These are phyloP conservation scores for Penicillium sp. DNA, from an alignment of 2,329 filamentous ascomycete species.

Conservation along the genomic window DNA sequence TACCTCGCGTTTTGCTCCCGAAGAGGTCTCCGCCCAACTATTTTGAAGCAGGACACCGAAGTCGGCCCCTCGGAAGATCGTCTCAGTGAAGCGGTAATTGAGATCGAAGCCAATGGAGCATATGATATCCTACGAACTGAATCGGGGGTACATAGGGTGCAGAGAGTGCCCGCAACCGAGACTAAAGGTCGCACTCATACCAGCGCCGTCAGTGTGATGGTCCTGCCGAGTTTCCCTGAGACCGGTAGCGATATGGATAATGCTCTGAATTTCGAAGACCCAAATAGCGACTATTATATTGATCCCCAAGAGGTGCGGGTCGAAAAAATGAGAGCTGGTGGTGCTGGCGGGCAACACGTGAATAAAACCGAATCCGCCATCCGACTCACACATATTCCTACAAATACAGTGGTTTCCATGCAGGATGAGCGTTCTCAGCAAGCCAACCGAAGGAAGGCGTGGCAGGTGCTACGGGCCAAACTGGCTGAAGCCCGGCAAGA, in stretches of 20 bases:
- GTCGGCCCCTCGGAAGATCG: slow-evolving; percentile 62
- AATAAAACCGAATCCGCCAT: slow-evolving; percentile 98
- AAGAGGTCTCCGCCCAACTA: slow-evolving; percentile 60
- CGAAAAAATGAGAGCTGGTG: slow-evolving; percentile 88
- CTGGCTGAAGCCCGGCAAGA: slow-evolving; percentile 77
- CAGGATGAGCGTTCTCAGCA: slow-evolving; percentile 90
- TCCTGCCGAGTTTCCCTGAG: slow-evolving; percentile 75
- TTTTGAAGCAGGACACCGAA: slow-evolving; percentile 80
- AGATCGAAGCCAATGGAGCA: slow-evolving; percentile 70
- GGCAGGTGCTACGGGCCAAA: slow-evolving; percentile 76
- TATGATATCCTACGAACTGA: slow-evolving; percentile 82
- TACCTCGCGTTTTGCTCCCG: slow-evolving; percentile 74
- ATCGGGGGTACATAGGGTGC: slow-evolving; percentile 91
- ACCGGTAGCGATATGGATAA: slow-evolving; percentile 48
- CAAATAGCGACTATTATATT: slow-evolving; percentile 86
- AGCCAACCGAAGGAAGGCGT: slow-evolving; percentile 81
- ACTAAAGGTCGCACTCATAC: slow-evolving; percentile 89
- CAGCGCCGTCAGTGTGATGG: slow-evolving; percentile 85
- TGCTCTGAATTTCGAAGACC: slow-evolving; percentile 68
- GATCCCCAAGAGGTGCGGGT: slow-evolving; percentile 74
- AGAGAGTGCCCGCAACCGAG: slow-evolving; percentile 88
- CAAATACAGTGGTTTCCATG: slow-evolving; percentile 81
- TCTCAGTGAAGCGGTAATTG: slow-evolving; percentile 81
- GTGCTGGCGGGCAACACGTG: slow-evolving; percentile 94
- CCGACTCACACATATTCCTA: slow-evolving; percentile 84